Evolutionary conservation across 495 filamentous ascomycete species (phyloP), one percentile per base, ranked within the genome.

Genomic region (Annulohypoxylon maeteangense): DNA sequence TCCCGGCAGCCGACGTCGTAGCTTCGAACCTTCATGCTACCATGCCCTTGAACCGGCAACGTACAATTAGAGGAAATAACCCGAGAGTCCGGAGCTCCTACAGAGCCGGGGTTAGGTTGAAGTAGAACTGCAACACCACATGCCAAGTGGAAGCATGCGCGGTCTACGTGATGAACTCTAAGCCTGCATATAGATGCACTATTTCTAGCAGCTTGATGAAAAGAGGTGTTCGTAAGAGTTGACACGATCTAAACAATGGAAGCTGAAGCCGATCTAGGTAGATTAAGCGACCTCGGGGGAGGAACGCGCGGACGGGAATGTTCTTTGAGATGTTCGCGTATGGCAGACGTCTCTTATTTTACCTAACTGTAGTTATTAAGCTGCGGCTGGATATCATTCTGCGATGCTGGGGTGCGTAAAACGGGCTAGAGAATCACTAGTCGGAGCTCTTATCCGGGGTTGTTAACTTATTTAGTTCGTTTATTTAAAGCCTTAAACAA

Each of bases 401-500:
- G 11, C 3, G n/a, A 29, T 27, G 11, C 47, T 6, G 47, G 23
- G 47, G 22, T 25, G 47, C 12, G 47, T 29, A 31, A 51, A 51
- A 51, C 23, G 11, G 23, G 22, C 23, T 51, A 29, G 23, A 51
- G 1, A 5, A 16, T 51, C 12, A 27, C 23, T 51, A 51, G 47
- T 51, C 23, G 1, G 0, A 27, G 47, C 11, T 29, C 22, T 51
- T 51, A 51, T 51, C 47, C 47, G 47, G 47, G 23, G 47, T 27
- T 51, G 23, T 29, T 29, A 27, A 51, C 47, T 51, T 29, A 4
- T 51, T 51, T 51, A 51, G 47, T 29, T 51, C 11, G 47, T 16
- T 51, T 27, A 29, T 51, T 51, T 51, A 51, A 51, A 51, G 47
- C 23, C 47, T 51, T 51, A 25, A 51, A 29, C 23, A 29, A 14